Base-by-base conservation (phyloP, 352 stramenopile species). In the Phytophthora podocarpi region DNA sequence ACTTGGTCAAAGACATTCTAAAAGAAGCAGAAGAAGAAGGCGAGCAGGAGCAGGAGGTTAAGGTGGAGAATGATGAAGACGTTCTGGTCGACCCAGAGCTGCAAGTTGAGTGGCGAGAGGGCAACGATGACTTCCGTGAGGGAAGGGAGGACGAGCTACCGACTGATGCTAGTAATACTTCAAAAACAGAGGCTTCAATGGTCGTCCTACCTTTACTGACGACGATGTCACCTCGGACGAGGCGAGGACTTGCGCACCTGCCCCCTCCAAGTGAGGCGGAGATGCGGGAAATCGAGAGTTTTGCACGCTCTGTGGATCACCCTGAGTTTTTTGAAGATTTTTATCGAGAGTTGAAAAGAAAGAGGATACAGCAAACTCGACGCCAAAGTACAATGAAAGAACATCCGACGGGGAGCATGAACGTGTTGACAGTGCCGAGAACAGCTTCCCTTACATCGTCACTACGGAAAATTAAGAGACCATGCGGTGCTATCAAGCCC, bases 151-250 rank as follows among this genome's bases (percentile, higher is more conserved):
- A 60, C 4, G 39, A 66, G 27, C 6, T 16, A 8, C 15, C 2
- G 16, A 49, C 4, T 36, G 16, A 36, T 41, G 31, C 4, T 48
- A 15, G 2, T 16, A 28, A 41, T 30, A 11, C 12, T 24, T n/a
- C 2, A 24, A 31, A 43, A 13, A 59, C 51, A 20, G 23, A 36
- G 6, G 11, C 41, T 32, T 9, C 18, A 5, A 3, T 40, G 8
- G 8, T 71, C 4, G 32, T 70, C 8, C 55, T 87, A 1, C 80
- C 80, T 11, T 28, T 88, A 10, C 51, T 90, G 18, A 76, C 53
- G 30, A 84, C 69, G 6, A 67, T 90, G 16, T 82, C 78, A 1
- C 78, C 80, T 13, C 52, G 76, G 45, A 87, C 74, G n/a, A 70
- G 66, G 27, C 61, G 72, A 18, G 64, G 61, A 5, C 60, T 90